phyloP scores from a whole-genome alignment of 768 basidiomycete genomes.

The Chalciporus piperatus region DNA sequence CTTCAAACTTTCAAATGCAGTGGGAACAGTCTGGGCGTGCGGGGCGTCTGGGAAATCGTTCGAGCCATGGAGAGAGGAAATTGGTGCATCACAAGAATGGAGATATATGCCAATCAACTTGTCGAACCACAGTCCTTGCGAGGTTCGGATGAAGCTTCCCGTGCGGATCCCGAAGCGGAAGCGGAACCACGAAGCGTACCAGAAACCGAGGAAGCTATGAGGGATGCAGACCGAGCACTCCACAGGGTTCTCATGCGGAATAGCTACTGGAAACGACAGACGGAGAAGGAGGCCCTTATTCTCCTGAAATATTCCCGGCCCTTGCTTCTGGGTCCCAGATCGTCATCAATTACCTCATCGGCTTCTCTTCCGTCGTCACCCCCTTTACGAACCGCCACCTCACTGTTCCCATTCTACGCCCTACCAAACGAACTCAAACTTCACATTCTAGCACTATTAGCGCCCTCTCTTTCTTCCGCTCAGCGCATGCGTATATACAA shows the following conservation, averaged over 20 bases:
- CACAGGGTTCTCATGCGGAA: constrained; percentile 46
- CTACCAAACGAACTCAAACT: constrained; percentile 60
- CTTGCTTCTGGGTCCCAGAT: constrained; percentile 38
- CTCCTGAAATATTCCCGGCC: constrained; percentile 50
- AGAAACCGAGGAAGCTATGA: constrained; percentile 31
- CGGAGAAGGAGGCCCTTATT: constrained; percentile 46
- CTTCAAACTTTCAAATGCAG: constrained; percentile 52
- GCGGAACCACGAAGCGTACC: constrained; percentile 3
- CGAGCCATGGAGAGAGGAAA: constrained; percentile 47
- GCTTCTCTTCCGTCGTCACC: constrained; percentile 15
- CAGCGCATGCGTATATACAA: constrained; percentile 56
- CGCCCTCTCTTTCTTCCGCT: constrained; percentile 53
- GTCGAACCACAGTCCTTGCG: constrained; percentile 11
- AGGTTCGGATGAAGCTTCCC: constrained; percentile 7
- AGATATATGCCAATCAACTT: constrained; percentile 46
- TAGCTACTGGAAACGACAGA: constrained; percentile 40
- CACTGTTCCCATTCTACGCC: constrained; percentile 35
- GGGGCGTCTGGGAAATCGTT: constrained; percentile 46
- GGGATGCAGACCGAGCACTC: constrained; percentile 35
- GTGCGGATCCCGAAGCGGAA: constrained; percentile 2
- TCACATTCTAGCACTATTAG: constrained; percentile 52
- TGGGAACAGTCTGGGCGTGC: constrained; percentile 53
- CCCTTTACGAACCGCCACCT: constrained; percentile 13
- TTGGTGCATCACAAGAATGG: constrained; percentile 47
- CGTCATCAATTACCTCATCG: constrained; percentile 10